Base-by-base conservation (phyloP, 2,329 filamentous ascomycete species). In the Trichoderma citrinoviride region DNA sequence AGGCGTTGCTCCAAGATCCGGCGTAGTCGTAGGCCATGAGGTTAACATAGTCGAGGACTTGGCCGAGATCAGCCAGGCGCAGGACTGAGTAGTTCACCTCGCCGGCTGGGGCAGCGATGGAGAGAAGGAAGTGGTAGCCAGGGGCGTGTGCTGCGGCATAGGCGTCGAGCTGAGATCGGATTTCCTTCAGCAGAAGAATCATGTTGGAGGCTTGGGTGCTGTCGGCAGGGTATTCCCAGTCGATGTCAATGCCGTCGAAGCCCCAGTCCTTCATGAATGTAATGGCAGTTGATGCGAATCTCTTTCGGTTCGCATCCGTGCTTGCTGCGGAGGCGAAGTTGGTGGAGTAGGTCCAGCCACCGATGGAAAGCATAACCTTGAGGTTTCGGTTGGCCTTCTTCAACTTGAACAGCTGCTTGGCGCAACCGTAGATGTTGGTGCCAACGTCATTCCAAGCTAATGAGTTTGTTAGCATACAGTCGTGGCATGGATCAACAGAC, bases 331-430 rank as follows among this genome's bases (percentile, higher is more conserved):
- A 79, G 0, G 90, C 81, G 73, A 96, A 94, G 75, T 92, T 91
- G 70, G 83, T 79, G 2, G 90, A 92, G 77, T 91, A 95, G 0
- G 90, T 93, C 90, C 90, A 96, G 33, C 93, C 92, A 54, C 93
- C 93, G 68, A 97, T 92, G 54, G 87, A 91, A 4, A 96, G 83
- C 23, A 96, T 80, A 1, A 90, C 82, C 73, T 96, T 96, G 61
- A 96, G 76, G 53, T 91, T 85, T 17, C 92, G 87, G 75, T 96
- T 89, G 65, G 82, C 76, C 75, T 93, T 88, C 78, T 96, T 96
- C 49, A 92, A 80, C 7, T 91, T 78, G 73, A 85, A 92, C 1
- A 96, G 80, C 72, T 96, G 91, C 78, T 95, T 95, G 61, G 92
- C 76, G 73, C 88, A 90, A 44, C 93, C 93, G 70, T 94, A 95